Conservation (phyloP, 2,329 filamentous ascomycete genomes). For the Botrytis fragariae region DNA sequence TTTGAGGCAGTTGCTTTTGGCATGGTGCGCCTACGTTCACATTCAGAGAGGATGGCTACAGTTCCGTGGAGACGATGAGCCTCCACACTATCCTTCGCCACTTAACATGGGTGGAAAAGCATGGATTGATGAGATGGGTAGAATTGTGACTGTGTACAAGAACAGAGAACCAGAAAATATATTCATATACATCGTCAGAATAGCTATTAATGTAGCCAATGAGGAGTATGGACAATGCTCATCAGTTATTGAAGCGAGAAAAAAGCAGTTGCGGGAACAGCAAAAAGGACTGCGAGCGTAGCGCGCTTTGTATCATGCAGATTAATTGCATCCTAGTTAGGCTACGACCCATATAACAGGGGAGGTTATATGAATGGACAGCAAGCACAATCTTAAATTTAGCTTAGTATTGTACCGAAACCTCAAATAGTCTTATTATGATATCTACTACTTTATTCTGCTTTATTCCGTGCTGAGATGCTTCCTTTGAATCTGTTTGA, state of each 20-base stretch:
- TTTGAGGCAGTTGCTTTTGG: neutral
- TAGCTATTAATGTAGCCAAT: neutral
- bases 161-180: neutral
- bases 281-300: fast-evolving
- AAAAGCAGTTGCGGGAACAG: too few relatives aligned
- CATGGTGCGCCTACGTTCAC: neutral
- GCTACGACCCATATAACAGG: too few relatives aligned
- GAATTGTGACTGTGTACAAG: neutral
- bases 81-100: neutral
- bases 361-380: neutral
- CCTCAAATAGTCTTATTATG: neutral
- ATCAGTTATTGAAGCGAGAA: neutral
- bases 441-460: neutral
- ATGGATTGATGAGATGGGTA: neutral
- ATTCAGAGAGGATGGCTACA: neutral
- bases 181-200: neutral
- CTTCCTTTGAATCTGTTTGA: too few relatives aligned
- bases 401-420: neutral
- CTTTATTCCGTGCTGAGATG: too few relatives aligned
- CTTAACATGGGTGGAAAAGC: neutral
- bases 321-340: neutral
- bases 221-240: neutral
- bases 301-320: neutral
- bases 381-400: neutral
- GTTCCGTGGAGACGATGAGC: neutral